Conservation (phyloP, 805 yeast species). For the Yarrowia alimentaria region DNA sequence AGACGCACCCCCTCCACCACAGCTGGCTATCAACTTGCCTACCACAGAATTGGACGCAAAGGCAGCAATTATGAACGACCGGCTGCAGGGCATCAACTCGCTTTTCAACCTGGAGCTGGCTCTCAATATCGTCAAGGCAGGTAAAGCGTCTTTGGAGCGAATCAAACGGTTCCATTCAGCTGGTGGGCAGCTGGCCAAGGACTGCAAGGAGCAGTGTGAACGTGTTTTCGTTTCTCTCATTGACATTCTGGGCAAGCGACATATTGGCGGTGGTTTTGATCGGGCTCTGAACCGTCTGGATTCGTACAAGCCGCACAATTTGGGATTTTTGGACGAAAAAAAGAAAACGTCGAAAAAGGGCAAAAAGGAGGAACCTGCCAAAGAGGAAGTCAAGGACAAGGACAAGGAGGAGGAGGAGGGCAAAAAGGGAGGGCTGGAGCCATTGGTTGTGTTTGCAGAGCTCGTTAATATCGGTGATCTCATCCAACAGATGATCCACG, state of each 20-base stretch:
- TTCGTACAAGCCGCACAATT: conserved; percentile 60
- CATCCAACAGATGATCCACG: conserved; percentile 86
- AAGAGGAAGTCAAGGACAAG: background rate
- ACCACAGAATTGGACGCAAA: conserved; percentile 74
- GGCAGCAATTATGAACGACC: conserved; percentile 70
- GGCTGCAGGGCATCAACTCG: conserved; percentile 70
- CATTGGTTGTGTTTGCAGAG: conserved; percentile 82
- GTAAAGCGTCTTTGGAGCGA: conserved; percentile 61
- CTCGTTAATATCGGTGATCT: conserved; percentile 90
- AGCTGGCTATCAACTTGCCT: conserved; percentile 36
- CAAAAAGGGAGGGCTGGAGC: conserved; percentile 50
- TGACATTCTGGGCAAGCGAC: conserved; percentile 62
- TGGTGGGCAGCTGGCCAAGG: conserved; percentile 39
- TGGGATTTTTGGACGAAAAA: conserved; percentile 16
- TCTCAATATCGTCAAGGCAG: conserved; percentile 64
- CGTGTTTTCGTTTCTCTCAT: conserved; percentile 69
- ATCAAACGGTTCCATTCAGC: conserved; percentile 48
- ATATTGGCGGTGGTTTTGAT: conserved; percentile 79
- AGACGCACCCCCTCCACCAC: conserved; percentile 18
- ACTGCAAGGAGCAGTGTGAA: conserved; percentile 50
- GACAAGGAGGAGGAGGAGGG: conserved; percentile 18
- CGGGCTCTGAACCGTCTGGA: conserved; percentile 70
- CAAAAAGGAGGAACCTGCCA: conserved; percentile 27
- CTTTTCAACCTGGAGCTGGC: conserved; percentile 80
- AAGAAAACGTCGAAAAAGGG: conserved; percentile 14